Evolutionary conservation across 345 rosid species (phyloP), one percentile per base, ranked within the genome.

Genomic region (Populus ilicifolia): DNA sequence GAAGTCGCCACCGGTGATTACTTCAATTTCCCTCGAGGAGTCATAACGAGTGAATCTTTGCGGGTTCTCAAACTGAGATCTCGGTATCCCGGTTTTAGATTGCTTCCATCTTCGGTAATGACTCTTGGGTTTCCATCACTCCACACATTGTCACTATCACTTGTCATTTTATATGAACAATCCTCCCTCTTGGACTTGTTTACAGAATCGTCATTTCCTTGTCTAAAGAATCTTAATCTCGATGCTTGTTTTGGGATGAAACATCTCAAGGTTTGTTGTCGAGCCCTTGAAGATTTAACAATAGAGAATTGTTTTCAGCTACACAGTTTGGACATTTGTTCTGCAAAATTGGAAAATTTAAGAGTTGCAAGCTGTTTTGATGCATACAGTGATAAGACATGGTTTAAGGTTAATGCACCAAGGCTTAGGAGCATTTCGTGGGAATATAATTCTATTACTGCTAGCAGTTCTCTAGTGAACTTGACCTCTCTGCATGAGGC

Each of bases 11-110:
- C 98, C 0, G 87, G 88, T 12, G 96, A 90, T 67, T 89, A 84
- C 78, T 92, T 92, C 81, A 92, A 94, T 66, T 85, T 94, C 79
- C 97, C 98, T 17, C 85, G 93, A 12, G 84, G 91, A 29, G 87
- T 89, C 20, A 80, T 90, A 0, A 76, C 82, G 0, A 91, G 94
- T 63, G 92, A 88, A 18, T 73, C 87, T 13, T 46, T 91, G 63
- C 86, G 86, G 77, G 80, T 83, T 48, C 86, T 93, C 78, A 85
- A 79, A 73, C 80, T 90, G 68, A 89, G 84, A 76, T 93, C 98
- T 5, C 78, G 79, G 39, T 75, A 81, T 70, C 96, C 90, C 0
- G 98, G 97, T 2, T 93, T 93, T 80, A 70, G 98, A 25, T 82
- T 94, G 25, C 97, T 94, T 46, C 90, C 91, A 18, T 81, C 85